These are phyloP conservation scores for Haplographium delicatum DNA, from an alignment of 495 filamentous ascomycete species.

Conservation along the genomic window DNA sequence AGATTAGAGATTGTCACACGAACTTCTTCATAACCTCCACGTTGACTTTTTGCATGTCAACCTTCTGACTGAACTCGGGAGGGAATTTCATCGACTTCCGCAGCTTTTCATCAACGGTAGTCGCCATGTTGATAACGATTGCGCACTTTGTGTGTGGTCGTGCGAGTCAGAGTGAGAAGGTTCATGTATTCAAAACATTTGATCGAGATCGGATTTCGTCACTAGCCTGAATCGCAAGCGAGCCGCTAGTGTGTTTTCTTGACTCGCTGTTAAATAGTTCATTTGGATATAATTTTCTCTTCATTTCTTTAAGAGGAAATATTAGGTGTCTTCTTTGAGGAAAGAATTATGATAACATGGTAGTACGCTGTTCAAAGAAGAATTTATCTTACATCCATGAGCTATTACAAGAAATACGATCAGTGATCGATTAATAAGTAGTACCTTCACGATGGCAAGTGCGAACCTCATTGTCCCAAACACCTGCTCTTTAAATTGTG, in stretches of 20 bases:
- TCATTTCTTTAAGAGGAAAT: too few relatives aligned
- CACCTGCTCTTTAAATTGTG: not conserved
- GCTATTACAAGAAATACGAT: too few relatives aligned
- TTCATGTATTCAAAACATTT: not conserved
- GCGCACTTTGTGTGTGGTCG: not conserved
- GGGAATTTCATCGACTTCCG: constrained; percentile 90
- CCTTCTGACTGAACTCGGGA: constrained; percentile 87
- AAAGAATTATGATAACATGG: too few relatives aligned
- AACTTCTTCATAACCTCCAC: constrained; percentile 97
- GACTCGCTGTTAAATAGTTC: too few relatives aligned
- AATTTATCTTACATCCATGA: too few relatives aligned
- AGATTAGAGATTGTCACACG: constrained; percentile 21
- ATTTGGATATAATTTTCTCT: too few relatives aligned
- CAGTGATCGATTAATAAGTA: too few relatives aligned
- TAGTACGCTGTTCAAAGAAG: too few relatives aligned
- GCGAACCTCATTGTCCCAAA: not conserved
- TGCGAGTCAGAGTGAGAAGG: not conserved
- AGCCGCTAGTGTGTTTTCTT: not conserved
- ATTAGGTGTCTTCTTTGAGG: too few relatives aligned
- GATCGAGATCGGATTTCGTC: too few relatives aligned
- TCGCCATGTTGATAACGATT: constrained; percentile 49
- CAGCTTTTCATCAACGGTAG: constrained; percentile 78
- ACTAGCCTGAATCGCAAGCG: constrained; percentile 1
- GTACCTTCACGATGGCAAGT: too few relatives aligned
- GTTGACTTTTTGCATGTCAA: constrained; percentile 96